Evolutionary conservation across 23 red algal species (phyloP).

Genomic region (Gracilaria domingensis): DNA sequence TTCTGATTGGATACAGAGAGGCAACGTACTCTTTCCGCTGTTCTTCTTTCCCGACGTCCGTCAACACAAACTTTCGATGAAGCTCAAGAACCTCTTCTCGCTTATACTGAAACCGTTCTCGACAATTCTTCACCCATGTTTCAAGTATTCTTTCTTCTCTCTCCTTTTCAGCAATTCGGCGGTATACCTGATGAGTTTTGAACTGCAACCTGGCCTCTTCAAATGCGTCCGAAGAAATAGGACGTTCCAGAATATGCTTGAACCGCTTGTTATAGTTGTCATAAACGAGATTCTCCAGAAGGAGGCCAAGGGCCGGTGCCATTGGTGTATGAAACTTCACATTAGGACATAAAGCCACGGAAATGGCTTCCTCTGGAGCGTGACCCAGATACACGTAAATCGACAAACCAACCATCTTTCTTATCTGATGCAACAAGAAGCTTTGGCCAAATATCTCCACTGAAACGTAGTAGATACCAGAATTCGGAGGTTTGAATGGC

Average conservation of each 20-base stretch:
- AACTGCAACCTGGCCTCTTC: slow-evolving; percentile 42
- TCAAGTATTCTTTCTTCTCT: slow-evolving; percentile 55
- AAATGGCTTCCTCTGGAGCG: slow-evolving; percentile 56
- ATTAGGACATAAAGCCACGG: slow-evolving; percentile 57
- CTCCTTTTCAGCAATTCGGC: slow-evolving; percentile 54
- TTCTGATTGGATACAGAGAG: slow-evolving; percentile 65
- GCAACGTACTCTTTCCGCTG: slow-evolving; percentile 59
- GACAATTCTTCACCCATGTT: slow-evolving; percentile 51
- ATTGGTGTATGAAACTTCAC: slow-evolving; percentile 67
- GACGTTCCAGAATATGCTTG: slow-evolving; percentile 37
- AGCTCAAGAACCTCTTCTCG: slow-evolving; percentile 38
- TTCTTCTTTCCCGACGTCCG: slow-evolving; percentile 44
- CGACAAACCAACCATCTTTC: slow-evolving; percentile 90
- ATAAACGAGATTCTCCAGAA: slow-evolving; percentile 74
- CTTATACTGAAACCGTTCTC: slow-evolving; percentile 25
- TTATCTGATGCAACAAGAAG: slow-evolving; percentile 96
- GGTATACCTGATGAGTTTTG: slow-evolving; percentile 51
- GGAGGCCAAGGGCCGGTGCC: slow-evolving; percentile 79
- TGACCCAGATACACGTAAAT: slow-evolving; percentile 68
- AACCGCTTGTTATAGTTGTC: slow-evolving; percentile 73
- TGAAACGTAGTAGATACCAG: slow-evolving; percentile 41
- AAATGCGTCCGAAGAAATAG: slow-evolving; percentile 49
- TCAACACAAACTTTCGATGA: slow-evolving; percentile 56
- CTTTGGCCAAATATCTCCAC: slow-evolving; percentile 86
- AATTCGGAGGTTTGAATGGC: slow-evolving; percentile 43